Evolutionary conservation across 2,329 filamentous ascomycete genomes (phyloP), one percentile per base, ranked within the genome.

Genomic region (Dactylonectria estremocensis): DNA sequence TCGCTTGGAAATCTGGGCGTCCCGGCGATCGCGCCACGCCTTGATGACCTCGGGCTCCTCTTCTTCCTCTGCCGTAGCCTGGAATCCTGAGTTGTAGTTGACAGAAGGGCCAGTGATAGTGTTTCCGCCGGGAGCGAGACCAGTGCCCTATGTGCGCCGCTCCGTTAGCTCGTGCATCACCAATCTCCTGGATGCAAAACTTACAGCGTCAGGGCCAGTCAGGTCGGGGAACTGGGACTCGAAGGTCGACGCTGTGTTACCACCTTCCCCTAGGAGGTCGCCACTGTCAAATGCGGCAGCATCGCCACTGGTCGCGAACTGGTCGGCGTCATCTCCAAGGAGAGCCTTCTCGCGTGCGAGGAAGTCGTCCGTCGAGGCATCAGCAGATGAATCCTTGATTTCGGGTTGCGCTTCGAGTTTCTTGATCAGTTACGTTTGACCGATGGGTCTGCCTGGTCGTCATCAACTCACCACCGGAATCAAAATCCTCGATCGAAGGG

Each of bases 201-300:
- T 72, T 72, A 82, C 81, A 43, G 77, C 77, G 54, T 79, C 74
- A 16, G 80, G 76, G 55, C 72, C 73, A 76, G 83, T 82, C 72
- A 99, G 90, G 64, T 95, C 93, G 33, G 96, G 96, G 82, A 97
- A 99, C 69, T 94, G 95, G 80, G 90, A 94, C 83, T 97, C 93
- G 76, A 98, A 98, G 70, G 81, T 80, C 31, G 82, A 80, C 68
- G 86, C 80, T 75, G 84, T 80, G 69, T 83, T 80, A 68, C 83
- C 91, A 55, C 89, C 91, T 55, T 90, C 90, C 58, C 95, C 87
- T 66, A 97, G 85, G 77, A 96, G 91, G 72, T 93, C 92, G 70
- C 92, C 90, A 61, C 84, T 87, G 72, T 92, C 90, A 61, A 90
- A 87, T 46, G 89, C 89, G 64, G 88, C 87, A 66, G 88, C 85